Base-by-base conservation (phyloP, 2,329 filamentous ascomycete genomes). In the Paecilomyces niveus region DNA sequence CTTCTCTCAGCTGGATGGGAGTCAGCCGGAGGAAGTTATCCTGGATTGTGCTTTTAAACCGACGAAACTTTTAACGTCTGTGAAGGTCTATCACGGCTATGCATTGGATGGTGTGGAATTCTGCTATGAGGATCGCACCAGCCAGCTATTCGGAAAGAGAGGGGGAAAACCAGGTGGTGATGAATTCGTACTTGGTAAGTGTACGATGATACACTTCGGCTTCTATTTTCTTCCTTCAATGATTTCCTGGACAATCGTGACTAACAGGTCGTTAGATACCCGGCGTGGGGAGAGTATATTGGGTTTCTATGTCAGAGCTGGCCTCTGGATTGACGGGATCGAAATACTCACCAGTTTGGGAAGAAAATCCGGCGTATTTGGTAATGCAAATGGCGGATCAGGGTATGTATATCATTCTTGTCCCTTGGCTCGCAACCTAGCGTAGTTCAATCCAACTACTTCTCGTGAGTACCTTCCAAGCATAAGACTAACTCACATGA, bases 21-120 rank as follows among this genome's bases (percentile, higher is more conserved):
- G 84, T 58, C 72, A 87, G 68, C 80, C 86, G 1, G 81, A 90
- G 45, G 87, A 97, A 66, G 71, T 94, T 35, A 79, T 97, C 45
- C 86, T 95, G 61, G 83, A 88, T 50, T 89, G 87, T 68, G 83
- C 86, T 13, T 75, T 83, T 53, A 81, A 84, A 45, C 83, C 86
- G 62, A 89, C 85, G 32, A 88, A 92, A 62, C 81, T 96, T 31
- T 79, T 97, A 62, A 87, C 85, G 1, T 84, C 84, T 4, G 83
- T 97, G 58, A 83, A 85, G 60, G 81, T 96, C 13, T 95, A 92
- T 68, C 87, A 91, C 66, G 91, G 89, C 1, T 78, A 81, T 59
- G 88, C 88, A 3, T 70, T 97, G 11, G 89, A 96, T 70, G 94
- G 94, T 0, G 74, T 99, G 21, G 93, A 97, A 72, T 97, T 99